A percentile compares a stretch with the other conserved stretches of the same genome.
These are phyloP conservation scores for Aquilaria malaccensis DNA, from an alignment of 345 rosid genomes.

Conservation along the genomic window DNA sequence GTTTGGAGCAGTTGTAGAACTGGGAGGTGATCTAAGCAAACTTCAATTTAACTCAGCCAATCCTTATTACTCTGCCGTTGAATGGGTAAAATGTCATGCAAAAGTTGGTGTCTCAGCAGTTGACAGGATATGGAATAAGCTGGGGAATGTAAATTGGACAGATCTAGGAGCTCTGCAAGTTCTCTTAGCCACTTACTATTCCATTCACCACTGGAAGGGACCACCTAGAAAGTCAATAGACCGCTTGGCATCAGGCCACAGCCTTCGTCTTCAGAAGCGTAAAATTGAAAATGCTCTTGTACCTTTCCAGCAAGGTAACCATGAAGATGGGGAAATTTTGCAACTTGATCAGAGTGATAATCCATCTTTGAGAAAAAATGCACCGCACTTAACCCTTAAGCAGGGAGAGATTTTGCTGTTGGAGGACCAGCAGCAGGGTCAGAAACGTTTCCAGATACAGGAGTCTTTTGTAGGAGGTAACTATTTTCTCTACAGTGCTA, in stretches of 20 bases:
- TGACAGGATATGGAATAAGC: conserved; percentile 52
- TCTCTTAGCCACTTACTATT: conserved; percentile 48
- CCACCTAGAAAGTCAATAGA: conserved; percentile 48
- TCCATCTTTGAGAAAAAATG: conserved; percentile 19
- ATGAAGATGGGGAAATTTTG: conserved; percentile 40
- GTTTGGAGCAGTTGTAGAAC: conserved; percentile 54
- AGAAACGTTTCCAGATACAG: conserved; percentile 39
- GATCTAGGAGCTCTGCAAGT: conserved; percentile 52
- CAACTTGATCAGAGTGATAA: conserved; percentile 28
- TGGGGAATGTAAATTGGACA: conserved; percentile 62
- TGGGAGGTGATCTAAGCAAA: conserved; percentile 44
- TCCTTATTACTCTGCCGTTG: conserved; percentile 33
- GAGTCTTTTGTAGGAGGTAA: conserved; percentile 39
- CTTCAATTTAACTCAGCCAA: conserved; percentile 25
- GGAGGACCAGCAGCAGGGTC: conserved; percentile 42
- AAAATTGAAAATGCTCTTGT: conserved; percentile 29
- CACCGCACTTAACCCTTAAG: conserved; percentile 27
- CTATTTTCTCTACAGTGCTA: conserved; percentile 32
- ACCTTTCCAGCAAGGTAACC: conserved; percentile 22
- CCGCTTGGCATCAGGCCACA: conserved; percentile 40
- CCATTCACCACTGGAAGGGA: conserved; percentile 42
- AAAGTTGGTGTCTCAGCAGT: conserved; percentile 42
- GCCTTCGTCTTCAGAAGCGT: conserved; percentile 45
- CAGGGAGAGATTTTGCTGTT: conserved; percentile 38
- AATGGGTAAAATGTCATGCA: conserved; percentile 50